These are phyloP conservation scores for Candida caryicola DNA, from an alignment of 805 yeast species.

Conservation along the genomic window DNA sequence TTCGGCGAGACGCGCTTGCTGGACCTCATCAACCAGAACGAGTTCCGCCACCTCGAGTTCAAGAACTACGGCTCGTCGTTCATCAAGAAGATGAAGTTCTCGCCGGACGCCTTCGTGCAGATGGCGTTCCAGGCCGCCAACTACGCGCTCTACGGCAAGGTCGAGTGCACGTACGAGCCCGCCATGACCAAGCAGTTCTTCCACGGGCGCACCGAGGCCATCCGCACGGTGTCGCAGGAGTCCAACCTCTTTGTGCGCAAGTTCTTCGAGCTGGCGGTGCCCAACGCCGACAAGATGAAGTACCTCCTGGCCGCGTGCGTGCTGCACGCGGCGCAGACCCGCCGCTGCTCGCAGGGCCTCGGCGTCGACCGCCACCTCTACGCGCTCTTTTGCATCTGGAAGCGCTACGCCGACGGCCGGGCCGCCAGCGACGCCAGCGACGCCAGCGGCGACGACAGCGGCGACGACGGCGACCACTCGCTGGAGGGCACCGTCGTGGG, in stretches of 20 bases:
- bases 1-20: slow-evolving; percentile 89
- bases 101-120: slow-evolving; percentile 93
- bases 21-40: slow-evolving; percentile 86
- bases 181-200: slow-evolving; percentile 89
- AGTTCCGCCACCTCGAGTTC: slow-evolving; percentile 77
- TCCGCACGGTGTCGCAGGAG: slow-evolving; percentile 78
- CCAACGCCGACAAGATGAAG: slow-evolving; percentile 57
- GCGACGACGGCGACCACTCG: slow-evolving; percentile 16
- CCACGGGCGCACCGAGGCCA: slow-evolving; percentile 92
- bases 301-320: slow-evolving; percentile 66
- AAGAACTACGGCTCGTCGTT: slow-evolving; percentile 67
- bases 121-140: slow-evolving; percentile 93
- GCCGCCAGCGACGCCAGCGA: slow-evolving; percentile 12
- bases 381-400: slow-evolving; percentile 87
- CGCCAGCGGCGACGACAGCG: slow-evolving; percentile 11
- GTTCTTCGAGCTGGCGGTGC: slow-evolving; percentile 65
- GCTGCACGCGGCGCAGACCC: slow-evolving; percentile 66
- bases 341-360: slow-evolving; percentile 65
- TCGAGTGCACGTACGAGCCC: slow-evolving; percentile 92
- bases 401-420: slow-evolving; percentile 46
- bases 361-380: slow-evolving; percentile 93
- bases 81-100: slow-evolving; percentile 79
- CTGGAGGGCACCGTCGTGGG: slow-evolving; percentile 32
- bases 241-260: slow-evolving; percentile 80
- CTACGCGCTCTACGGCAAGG: slow-evolving; percentile 87